Evolutionary conservation across 2,329 filamentous ascomycete genomes (phyloP), one percentile per base, ranked within the genome.

Genomic region (Huntiella savannae): DNA sequence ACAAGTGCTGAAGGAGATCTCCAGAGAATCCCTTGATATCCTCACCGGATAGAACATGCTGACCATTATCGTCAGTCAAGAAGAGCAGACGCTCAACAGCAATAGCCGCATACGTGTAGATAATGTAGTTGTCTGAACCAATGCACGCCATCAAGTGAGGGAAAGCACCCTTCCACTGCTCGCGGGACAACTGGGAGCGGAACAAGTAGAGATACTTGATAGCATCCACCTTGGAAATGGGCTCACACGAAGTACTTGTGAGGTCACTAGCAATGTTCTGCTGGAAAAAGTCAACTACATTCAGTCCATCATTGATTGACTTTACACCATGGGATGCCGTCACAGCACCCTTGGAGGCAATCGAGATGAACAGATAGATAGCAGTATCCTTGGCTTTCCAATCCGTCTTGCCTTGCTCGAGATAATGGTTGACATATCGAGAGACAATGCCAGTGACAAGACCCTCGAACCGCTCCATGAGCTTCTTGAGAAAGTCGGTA

Each of bases 301-400:
- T 79, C 54, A 96, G 79, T 35, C 81, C 64, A n/a, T 74, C 69
- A 61, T 96, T 98, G 51, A 91, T 83, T 10, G 77, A 86, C 60
- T 87, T 86, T 46, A 96, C 84, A 60, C 92, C 91, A 55, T 93
- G 84, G 0, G 78, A 82, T 5, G 85, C 74, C 3, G 91, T 96
- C 32, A 88, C 78, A 32, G 77, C 74, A 46, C 91, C 91, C 65
- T 93, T 94, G 36, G 87, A 85, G 12, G 91, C 91, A 54, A 96
- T 85, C 4, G 91, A 85, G 34, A 91, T 77, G 68, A 92, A 98
- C 12, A 98, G 75, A 57, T 96, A 96, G 49, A 95, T 80, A n/a
- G 91, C 91, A 0, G 88, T 96, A 58, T 98, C 91, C 66, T 98
- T 98, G 42, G 86, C 79, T 62, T 92, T 93, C 91, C 91, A 98